These are phyloP conservation scores for Neckera pumila DNA, from an alignment of 225 moss, liverwort and hornwort species.

Conservation along the genomic window DNA sequence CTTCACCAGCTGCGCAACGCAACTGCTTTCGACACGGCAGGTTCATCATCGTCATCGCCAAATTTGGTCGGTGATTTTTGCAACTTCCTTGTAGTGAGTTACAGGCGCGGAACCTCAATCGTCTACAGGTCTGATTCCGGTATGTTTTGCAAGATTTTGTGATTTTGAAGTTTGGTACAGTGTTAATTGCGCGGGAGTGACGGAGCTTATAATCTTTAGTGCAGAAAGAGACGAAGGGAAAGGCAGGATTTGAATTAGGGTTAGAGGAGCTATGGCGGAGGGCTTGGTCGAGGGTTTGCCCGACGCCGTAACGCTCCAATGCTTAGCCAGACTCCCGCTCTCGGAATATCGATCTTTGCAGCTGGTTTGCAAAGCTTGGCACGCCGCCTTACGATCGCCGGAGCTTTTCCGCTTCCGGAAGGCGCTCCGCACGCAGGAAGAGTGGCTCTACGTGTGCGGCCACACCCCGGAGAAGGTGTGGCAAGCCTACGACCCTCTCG, in stretches of 20 bases:
- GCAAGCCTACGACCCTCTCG: constrained; percentile 88
- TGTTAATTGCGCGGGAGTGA: not conserved
- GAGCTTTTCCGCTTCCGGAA: constrained; percentile 70
- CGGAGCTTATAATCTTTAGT: not conserved
- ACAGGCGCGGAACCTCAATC: not conserved
- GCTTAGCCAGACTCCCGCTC: constrained; percentile 78
- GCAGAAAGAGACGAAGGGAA: not conserved
- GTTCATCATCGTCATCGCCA: not conserved
- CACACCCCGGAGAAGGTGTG: constrained; percentile 74
- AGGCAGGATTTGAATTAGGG: constrained; percentile 9
- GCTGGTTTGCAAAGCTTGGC: constrained; percentile 75
- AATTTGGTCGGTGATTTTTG: not conserved
- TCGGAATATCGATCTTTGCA: constrained; percentile 49
- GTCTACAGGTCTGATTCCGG: not conserved
- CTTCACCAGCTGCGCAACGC: not conserved
- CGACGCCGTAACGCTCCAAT: constrained; percentile 69
- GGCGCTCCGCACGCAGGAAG: constrained; percentile 47
- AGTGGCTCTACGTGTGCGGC: constrained; percentile 79
- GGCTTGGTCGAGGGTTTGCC: constrained; percentile 72
- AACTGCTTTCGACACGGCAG: not conserved
- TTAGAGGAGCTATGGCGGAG: constrained; percentile 20
- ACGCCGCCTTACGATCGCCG: constrained; percentile 31
- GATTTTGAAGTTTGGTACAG: not conserved
- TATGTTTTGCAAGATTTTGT: not conserved
- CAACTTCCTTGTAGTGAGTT: not conserved